These are phyloP conservation scores for Wickerhamomyces canadensis DNA, from an alignment of 805 yeast species.

Conservation along the genomic window DNA sequence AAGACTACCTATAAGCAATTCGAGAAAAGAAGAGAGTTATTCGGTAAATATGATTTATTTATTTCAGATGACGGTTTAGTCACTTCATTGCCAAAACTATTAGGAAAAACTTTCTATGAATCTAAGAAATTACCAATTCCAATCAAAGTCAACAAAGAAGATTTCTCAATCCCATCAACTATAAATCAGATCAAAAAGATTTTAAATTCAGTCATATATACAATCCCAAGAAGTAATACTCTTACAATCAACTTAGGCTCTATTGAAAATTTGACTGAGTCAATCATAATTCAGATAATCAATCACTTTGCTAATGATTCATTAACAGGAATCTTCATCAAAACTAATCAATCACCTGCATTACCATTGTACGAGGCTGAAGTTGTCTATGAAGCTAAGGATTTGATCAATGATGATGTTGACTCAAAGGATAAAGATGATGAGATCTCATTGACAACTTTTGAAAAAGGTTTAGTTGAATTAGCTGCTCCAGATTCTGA, in stretches of 20 bases:
- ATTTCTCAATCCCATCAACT: slow-evolving; percentile 45
- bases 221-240: slow-evolving; percentile 70
- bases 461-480: slow-evolving; percentile 78
- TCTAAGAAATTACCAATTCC: slow-evolving; percentile 65
- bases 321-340: slow-evolving; percentile 57
- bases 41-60: slow-evolving; percentile 65
- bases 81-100: slow-evolving; percentile 71
- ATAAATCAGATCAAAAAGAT: slow-evolving; percentile 55
- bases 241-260: slow-evolving; percentile 64
- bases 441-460: slow-evolving; percentile 48
- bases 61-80: slow-evolving; percentile 80
- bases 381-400: slow-evolving; percentile 34
- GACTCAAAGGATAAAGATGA: slow-evolving; percentile 21
- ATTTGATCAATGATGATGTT: slow-evolving; percentile 21
- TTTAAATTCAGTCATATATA: slow-evolving; percentile 50
- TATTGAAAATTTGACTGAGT: slow-evolving; percentile 33
- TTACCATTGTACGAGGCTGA: slow-evolving; percentile 77
- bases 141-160: slow-evolving; percentile 37
- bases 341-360: slow-evolving; percentile 70
- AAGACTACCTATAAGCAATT: slow-evolving; percentile 84
- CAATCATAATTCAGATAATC: slow-evolving; percentile 49
- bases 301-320: slow-evolving; percentile 37
- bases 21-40: slow-evolving; percentile 78
- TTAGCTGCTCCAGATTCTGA: slow-evolving; percentile 68
- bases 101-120: slow-evolving; percentile 76